Conservation (phyloP, 441 rosid species). For the Adansonia madagascariensis region DNA sequence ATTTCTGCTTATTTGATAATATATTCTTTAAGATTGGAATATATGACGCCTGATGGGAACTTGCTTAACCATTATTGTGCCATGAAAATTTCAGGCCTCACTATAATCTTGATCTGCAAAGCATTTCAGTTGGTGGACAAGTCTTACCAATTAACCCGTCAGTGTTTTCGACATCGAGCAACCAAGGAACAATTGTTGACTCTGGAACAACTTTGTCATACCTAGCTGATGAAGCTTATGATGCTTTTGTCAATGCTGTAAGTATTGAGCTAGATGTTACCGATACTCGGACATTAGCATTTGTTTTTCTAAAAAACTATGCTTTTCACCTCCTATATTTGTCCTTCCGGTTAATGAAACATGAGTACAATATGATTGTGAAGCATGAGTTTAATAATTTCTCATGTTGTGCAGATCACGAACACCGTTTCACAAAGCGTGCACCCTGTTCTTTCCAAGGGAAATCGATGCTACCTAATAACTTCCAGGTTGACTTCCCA, state of each 20-base stretch:
- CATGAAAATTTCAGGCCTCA: constrained; percentile 74
- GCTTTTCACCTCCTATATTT: background rate
- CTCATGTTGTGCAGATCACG: constrained; percentile 57
- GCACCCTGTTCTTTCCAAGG: constrained; percentile 50
- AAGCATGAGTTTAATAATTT: background rate
- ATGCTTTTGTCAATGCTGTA: constrained; percentile 74
- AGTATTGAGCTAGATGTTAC: constrained; percentile 36
- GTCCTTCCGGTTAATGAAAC: background rate
- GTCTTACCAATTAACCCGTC: constrained; percentile 62
- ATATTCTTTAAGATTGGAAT: background rate
- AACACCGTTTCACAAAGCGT: constrained; percentile 57
- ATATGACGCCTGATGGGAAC: background rate
- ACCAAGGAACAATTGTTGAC: constrained; percentile 84
- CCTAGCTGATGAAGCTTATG: constrained; percentile 78
- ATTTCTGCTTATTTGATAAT: background rate
- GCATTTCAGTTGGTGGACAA: constrained; percentile 81
- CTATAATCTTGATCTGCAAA: constrained; percentile 83
- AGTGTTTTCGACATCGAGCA: constrained; percentile 69
- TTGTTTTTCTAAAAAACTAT: background rate
- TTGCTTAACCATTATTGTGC: constrained; percentile 38
- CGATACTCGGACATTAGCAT: background rate
- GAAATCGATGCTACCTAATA: constrained; percentile 64
- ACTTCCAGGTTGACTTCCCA: constrained; percentile 60
- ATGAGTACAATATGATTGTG: background rate
- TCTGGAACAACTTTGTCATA: constrained; percentile 96